These are phyloP conservation scores for Thuidium tamariscinum DNA, from an alignment of 225 moss, liverwort and hornwort genomes.

Conservation along the genomic window DNA sequence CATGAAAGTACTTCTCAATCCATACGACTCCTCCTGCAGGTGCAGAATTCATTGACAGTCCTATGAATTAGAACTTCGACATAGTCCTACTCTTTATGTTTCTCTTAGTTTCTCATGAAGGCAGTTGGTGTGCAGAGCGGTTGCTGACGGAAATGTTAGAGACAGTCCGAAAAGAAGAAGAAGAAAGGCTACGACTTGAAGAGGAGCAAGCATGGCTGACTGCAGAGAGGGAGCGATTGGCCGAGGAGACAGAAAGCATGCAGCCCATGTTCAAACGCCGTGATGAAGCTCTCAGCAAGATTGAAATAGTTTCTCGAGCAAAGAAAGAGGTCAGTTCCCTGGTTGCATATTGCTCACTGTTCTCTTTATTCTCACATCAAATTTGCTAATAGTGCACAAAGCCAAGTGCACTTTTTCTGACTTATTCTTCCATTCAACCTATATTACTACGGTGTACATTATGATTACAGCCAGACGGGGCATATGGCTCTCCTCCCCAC, in stretches of 20 bases:
- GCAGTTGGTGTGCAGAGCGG: slow-evolving; percentile 27
- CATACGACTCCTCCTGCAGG: neutral
- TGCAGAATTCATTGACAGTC: neutral
- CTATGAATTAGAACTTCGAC: neutral
- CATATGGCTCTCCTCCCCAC: neutral
- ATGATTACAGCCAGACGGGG: neutral
- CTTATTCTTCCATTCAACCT: neutral
- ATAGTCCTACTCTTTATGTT: neutral
- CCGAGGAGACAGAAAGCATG: slow-evolving; percentile 55
- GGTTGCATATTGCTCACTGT: neutral
- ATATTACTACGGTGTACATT: neutral
- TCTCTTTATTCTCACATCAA: neutral
- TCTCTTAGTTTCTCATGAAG: neutral
- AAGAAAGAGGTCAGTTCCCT: slow-evolving; percentile 38
- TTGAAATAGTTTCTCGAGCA: slow-evolving; percentile 45
- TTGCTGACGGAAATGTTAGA: slow-evolving; percentile 40
- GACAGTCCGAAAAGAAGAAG: slow-evolving; percentile 30
- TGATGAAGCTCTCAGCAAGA: slow-evolving; percentile 28
- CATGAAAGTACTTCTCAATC: neutral
- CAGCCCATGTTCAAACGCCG: slow-evolving; percentile 44
- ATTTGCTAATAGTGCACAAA: neutral
- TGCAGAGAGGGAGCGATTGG: slow-evolving; percentile 63
- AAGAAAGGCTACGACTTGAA: slow-evolving; percentile 51
- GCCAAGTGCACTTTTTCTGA: neutral
- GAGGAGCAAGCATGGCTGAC: slow-evolving; percentile 55